phyloP scores from a whole-genome alignment of 176 grass and related monocot species.

The Raddia guianensis region DNA sequence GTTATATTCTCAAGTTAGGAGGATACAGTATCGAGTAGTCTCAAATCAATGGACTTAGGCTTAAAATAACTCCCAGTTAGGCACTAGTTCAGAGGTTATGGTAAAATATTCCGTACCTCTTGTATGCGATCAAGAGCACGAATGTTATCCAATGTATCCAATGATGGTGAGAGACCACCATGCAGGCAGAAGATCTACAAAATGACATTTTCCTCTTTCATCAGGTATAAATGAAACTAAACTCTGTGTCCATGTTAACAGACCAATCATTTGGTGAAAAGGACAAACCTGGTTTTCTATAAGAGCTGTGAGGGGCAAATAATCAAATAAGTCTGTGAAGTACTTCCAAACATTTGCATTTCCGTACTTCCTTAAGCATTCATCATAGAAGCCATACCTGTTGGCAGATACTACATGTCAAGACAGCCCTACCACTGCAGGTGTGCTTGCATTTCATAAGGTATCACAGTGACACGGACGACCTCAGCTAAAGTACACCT shows the following conservation, averaged over 20 bases:
- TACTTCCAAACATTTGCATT: constrained; percentile 99
- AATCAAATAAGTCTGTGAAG: constrained; percentile 99
- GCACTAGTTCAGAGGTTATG: background rate
- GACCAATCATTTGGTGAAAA: constrained; percentile 16
- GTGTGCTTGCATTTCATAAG: constrained; percentile 31
- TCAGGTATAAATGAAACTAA: constrained; percentile 2
- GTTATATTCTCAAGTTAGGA: constrained; percentile 6
- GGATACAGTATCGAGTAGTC: constrained; percentile 11
- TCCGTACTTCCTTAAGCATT: constrained; percentile 97
- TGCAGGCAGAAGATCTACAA: constrained; percentile 92
- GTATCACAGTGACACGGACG: constrained; percentile 1
- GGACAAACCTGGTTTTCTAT: constrained; percentile 96
- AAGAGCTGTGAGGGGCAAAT: constrained; percentile 98
- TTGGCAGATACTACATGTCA: constrained; percentile 49
- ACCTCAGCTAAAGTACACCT: background rate
- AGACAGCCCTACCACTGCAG: background rate
- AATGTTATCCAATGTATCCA: constrained; percentile 98
- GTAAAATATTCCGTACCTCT: constrained; percentile 62
- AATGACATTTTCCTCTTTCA: constrained; percentile 23
- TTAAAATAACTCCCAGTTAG: constrained; percentile 29
- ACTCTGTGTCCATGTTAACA: constrained; percentile 15
- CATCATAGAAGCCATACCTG: constrained; percentile 99
- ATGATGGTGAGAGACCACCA: constrained; percentile 94
- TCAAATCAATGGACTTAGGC: background rate
- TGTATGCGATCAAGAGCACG: constrained; percentile 93